These are phyloP conservation scores for Fragaria ananassa DNA, from an alignment of 306 rosid species.

Conservation along the genomic window DNA sequence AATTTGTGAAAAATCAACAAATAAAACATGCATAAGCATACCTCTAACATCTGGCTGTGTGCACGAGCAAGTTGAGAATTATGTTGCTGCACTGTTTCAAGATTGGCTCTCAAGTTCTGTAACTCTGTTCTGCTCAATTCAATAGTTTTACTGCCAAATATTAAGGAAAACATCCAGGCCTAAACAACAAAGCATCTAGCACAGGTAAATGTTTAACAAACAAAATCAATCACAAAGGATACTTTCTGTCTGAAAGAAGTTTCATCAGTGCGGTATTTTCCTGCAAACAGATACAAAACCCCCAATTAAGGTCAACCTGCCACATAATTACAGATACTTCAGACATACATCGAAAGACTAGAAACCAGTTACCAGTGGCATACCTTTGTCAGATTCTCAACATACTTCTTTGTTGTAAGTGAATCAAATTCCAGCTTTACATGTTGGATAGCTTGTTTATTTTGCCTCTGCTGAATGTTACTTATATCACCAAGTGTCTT, in stretches of 20 bases:
- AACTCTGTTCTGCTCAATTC: slow-evolving; percentile 54
- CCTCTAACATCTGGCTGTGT: slow-evolving; percentile 67
- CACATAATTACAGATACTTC: background rate
- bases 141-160: slow-evolving; percentile 48
- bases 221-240: slow-evolving; percentile 36
- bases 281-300: slow-evolving; percentile 37
- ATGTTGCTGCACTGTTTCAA: slow-evolving; percentile 59
- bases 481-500: slow-evolving; percentile 68
- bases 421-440: slow-evolving; percentile 28
- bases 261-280: slow-evolving; percentile 57
- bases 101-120: slow-evolving; percentile 48
- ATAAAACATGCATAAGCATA: slow-evolving; percentile 25
- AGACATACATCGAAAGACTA: background rate
- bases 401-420: slow-evolving; percentile 28
- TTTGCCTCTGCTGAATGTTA: slow-evolving; percentile 43
- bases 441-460: slow-evolving; percentile 26
- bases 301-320: slow-evolving; percentile 16
- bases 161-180: slow-evolving; percentile 5
- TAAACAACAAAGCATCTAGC: background rate
- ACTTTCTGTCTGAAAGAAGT: slow-evolving; percentile 66
- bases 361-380: background rate
- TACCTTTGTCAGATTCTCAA: slow-evolving; percentile 59
- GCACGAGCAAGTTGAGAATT: slow-evolving; percentile 69
- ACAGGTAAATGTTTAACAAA: slow-evolving; percentile 12
- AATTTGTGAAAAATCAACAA: slow-evolving; percentile 3